Base-by-base conservation (phyloP, 805 yeast genomes). In the Ogataea angusta region DNA sequence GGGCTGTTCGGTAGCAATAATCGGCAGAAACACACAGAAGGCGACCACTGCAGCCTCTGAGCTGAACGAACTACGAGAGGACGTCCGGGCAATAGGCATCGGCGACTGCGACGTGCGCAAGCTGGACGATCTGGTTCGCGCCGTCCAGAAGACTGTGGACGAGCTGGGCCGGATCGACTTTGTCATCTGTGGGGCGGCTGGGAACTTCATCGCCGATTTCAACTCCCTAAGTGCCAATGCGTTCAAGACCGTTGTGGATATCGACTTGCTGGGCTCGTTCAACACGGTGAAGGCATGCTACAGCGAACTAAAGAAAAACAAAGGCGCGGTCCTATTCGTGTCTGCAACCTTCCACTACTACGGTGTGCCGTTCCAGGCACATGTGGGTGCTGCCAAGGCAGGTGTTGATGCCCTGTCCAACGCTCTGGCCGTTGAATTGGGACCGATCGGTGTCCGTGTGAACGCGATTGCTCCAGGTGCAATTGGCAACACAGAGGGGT, bases 111-210 rank as follows among this genome's bases (percentile, higher is more conserved):
- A 90, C 59, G 98, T 91, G 15, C 75, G 97, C 47, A 76, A 79
- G 27, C 72, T 82, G 27, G 56, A 75, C 2, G 68, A 76, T n/a
- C 52, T 90, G 47, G 70, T 66, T 14, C 56, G 53, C 4, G 95
- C 95, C 0, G 95, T 77, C 3, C 73, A 75, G 6, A 53, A 56
- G 30, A 80, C 96, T 0, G 86, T 89, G 17, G 57, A 64, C 8
- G 69, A 73, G 54, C 75, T 87, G 50, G 96, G 96, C 6, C 68
- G 75, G 46, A 82, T 90, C 44, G 97, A 90, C 64, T 85, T 63
- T 60, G 95, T 90, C 24, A 85, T 90, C 60, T 90, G 93, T 31
- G 97, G 97, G 9, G 97, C 98, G 2, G 97, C 97, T 3, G 97
- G 98, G 7, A 91, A 91, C 68, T 90, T 91, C 59, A 61, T 91